phyloP scores from a whole-genome alignment of 345 rosid species.

The Eucalyptus dawsonii region DNA sequence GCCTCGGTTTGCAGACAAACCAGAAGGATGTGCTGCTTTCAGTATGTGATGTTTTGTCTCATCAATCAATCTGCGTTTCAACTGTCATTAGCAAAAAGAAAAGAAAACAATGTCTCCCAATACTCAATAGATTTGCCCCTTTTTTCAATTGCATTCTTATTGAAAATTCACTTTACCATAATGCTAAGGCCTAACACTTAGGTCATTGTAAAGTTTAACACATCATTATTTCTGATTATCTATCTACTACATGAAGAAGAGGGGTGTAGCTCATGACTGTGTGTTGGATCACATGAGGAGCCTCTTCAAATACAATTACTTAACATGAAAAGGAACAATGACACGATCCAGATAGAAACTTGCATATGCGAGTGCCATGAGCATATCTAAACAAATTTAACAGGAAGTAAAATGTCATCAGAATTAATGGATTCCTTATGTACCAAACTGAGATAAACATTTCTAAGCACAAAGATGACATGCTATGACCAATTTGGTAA shows the following conservation, averaged over 20 bases:
- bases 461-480: background rate
- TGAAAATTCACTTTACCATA: background rate
- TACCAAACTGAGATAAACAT: background rate
- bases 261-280: background rate
- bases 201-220: background rate
- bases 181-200: background rate
- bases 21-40: conserved; percentile 99
- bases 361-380: background rate
- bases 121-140: background rate
- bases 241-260: background rate
- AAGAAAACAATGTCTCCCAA: background rate
- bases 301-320: background rate
- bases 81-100: background rate
- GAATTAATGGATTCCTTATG: background rate
- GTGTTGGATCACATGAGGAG: background rate
- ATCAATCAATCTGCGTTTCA: conserved; percentile 59
- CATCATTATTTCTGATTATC: background rate
- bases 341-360: background rate
- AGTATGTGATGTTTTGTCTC: conserved; percentile 79
- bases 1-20: conserved; percentile 92
- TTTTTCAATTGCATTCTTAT: background rate
- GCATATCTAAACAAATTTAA: background rate
- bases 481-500: background rate
- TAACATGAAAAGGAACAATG: background rate
- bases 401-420: background rate